phyloP scores from a whole-genome alignment of 2,329 filamentous ascomycete genomes.

The Trichoderma citrinoviride region DNA sequence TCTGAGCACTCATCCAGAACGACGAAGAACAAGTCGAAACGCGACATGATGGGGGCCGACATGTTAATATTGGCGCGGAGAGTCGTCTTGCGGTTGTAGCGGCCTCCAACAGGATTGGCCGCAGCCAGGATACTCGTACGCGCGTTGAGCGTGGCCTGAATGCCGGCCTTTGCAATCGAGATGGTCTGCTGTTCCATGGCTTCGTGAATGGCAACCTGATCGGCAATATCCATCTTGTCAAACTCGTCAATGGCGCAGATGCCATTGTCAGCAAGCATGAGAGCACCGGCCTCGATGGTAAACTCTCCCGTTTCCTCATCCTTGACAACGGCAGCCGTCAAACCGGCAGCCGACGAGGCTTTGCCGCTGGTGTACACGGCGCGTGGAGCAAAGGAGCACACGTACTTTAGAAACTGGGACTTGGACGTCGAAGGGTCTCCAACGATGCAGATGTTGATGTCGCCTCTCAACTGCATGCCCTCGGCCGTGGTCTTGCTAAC shows the following conservation, averaged over 20 bases:
- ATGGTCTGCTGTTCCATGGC: constrained; percentile 99
- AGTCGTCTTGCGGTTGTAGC: constrained; percentile 96
- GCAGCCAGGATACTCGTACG: constrained; percentile 93
- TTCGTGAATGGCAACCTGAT: constrained; percentile 99
- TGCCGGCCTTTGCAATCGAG: constrained; percentile 96
- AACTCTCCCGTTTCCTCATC: constrained; percentile 98
- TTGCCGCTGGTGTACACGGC: constrained; percentile 98
- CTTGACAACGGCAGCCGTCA: constrained; percentile 95
- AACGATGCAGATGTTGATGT: constrained; percentile 98
- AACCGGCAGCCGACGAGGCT: constrained; percentile 92
- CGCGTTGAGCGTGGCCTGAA: constrained; percentile 95
- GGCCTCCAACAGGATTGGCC: constrained; percentile 90
- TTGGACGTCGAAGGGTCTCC: constrained; percentile 97
- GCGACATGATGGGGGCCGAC: constrained; percentile 98
- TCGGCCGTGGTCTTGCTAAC: constrained; percentile 89
- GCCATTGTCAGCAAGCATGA: constrained; percentile 96
- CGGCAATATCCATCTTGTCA: constrained; percentile 97
- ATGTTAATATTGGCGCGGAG: constrained; percentile 96
- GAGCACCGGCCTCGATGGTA: constrained; percentile 94
- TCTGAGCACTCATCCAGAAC: constrained; percentile 97
- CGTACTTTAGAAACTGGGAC: constrained; percentile 96
- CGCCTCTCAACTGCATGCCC: constrained; percentile 91
- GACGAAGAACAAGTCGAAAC: constrained; percentile 98
- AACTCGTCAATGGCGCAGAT: constrained; percentile 99
- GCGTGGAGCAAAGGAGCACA: constrained; percentile 93